Percentiles rank a stretch among this genome's conserved stretches.
Evolutionary conservation across 805 yeast species (phyloP).

Genomic region (Candida bentonensis): DNA sequence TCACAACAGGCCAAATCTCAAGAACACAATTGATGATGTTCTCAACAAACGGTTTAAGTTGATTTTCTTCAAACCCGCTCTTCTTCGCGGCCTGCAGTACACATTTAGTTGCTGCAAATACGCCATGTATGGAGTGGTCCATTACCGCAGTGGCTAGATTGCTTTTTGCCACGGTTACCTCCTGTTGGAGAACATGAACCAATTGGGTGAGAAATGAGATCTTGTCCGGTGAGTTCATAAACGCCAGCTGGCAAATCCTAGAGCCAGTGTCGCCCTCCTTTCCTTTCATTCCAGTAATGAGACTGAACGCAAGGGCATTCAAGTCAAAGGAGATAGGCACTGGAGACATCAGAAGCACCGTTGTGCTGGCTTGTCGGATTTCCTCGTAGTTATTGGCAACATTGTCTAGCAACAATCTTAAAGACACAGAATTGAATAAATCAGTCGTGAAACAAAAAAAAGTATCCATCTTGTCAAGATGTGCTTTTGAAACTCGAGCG

Average conservation of each 20-base stretch:
- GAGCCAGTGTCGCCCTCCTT: constrained; percentile 76
- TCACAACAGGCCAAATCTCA: constrained; percentile 31
- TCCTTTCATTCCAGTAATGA: constrained; percentile 29
- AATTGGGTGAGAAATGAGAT: constrained; percentile 2
- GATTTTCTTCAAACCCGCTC: not conserved
- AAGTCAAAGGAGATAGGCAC: constrained; percentile 17
- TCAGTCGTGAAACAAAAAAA: constrained; percentile 35
- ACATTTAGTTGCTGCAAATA: constrained; percentile 42
- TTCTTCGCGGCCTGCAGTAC: constrained; percentile 24
- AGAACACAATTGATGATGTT: constrained; percentile 8
- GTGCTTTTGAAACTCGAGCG: constrained; percentile 23
- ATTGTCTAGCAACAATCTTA: constrained; percentile 43
- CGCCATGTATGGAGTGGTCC: constrained; percentile 51
- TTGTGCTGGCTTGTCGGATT: constrained; percentile 40
- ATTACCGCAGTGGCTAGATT: constrained; percentile 31
- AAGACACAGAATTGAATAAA: constrained; percentile 27
- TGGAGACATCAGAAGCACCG: constrained; percentile 35
- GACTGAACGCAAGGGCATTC: constrained; percentile 12
- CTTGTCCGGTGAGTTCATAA: constrained; percentile 23
- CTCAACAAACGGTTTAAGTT: constrained; percentile 12
- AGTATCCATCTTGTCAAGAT: constrained; percentile 30
- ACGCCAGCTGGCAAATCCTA: constrained; percentile 39
- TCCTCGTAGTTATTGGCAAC: constrained; percentile 66
- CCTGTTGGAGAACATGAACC: constrained; percentile 18
- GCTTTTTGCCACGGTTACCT: constrained; percentile 22